Conservation (phyloP, 2,329 filamentous ascomycete species). For the Neobulgaria alba region DNA sequence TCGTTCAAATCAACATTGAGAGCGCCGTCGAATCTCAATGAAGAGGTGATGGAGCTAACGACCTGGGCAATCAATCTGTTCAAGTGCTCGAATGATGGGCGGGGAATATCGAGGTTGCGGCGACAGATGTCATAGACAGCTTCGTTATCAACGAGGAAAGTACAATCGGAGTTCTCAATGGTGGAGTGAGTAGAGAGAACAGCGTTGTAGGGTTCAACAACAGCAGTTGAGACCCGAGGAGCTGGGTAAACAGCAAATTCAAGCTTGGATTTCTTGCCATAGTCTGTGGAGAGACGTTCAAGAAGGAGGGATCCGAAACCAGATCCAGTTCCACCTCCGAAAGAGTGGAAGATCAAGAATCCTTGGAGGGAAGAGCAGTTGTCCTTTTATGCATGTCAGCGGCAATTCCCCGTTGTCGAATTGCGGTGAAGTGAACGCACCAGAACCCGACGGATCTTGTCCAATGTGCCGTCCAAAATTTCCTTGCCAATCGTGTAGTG, state of each 20-base stretch:
- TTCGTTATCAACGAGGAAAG: constrained; percentile 99
- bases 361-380: constrained; percentile 97
- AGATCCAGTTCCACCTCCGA: constrained; percentile 97
- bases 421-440: neutral
- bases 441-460: constrained; percentile 86
- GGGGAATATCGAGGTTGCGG: constrained; percentile 92
- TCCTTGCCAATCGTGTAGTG: constrained; percentile 99
- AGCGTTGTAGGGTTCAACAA: constrained; percentile 99
- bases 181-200: constrained; percentile 99
- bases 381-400: constrained; percentile 49
- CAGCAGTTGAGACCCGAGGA: constrained; percentile 91
- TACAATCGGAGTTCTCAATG: constrained; percentile 98
- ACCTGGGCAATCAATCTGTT: constrained; percentile 99
- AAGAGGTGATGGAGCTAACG: constrained; percentile 96
- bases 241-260: constrained; percentile 99
- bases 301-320: constrained; percentile 97
- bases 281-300: constrained; percentile 98
- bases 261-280: constrained; percentile 99
- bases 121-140: constrained; percentile 99
- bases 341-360: constrained; percentile 99
- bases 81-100: constrained; percentile 96
- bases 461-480: constrained; percentile 93
- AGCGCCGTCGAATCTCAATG: constrained; percentile 95
- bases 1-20: constrained; percentile 99
- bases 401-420: neutral